phyloP scores from a whole-genome alignment of 208 protist species.

The Kentomonas sorsogonicus region DNA sequence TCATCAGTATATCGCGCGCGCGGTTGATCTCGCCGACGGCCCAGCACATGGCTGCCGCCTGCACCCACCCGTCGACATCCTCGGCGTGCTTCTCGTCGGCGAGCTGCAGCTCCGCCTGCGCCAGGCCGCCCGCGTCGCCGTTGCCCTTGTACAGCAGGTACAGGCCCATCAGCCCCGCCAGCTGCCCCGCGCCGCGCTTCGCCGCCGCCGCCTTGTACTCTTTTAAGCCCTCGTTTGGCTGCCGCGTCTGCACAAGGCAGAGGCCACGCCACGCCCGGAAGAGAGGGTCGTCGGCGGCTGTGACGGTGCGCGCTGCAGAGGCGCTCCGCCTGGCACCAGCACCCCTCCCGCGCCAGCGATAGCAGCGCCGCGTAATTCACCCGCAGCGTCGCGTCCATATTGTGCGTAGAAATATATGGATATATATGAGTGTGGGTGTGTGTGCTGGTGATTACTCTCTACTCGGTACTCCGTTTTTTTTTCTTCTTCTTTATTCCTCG shows the following conservation, averaged over 20 bases:
- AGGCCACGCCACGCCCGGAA: slow-evolving; percentile 83
- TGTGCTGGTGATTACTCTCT: slow-evolving; percentile 3
- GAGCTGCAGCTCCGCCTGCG: slow-evolving; percentile 46
- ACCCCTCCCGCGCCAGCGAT: slow-evolving; percentile 76
- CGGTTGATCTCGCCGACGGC: slow-evolving; percentile 48
- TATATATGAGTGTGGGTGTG: slow-evolving; percentile 5
- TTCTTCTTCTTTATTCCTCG: too few species aligned
- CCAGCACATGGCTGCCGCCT: slow-evolving; percentile 70
- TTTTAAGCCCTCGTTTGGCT: too few species aligned
- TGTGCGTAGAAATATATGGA: slow-evolving; percentile 4
- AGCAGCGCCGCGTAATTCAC: slow-evolving; percentile 72
- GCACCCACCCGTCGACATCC: slow-evolving; percentile 46
- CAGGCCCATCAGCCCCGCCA: slow-evolving; percentile 77
- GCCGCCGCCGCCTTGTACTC: slow-evolving; percentile 74
- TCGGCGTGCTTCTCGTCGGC: slow-evolving; percentile 28
- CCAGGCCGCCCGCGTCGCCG: slow-evolving; percentile 56
- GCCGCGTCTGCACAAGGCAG: slow-evolving; percentile 58
- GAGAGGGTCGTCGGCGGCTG: slow-evolving; percentile 66
- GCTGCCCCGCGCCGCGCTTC: slow-evolving; percentile 67
- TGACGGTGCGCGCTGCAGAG: slow-evolving; percentile 59
- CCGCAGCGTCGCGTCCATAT: slow-evolving; percentile 45
- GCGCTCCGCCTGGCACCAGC: slow-evolving; percentile 82
- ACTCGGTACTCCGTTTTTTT: too few species aligned
- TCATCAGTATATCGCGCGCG: slow-evolving; percentile 62
- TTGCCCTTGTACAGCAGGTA: slow-evolving; percentile 64